phyloP scores from a whole-genome alignment of 306 rosid genomes.

The Herpetospermum pedunculosum region DNA sequence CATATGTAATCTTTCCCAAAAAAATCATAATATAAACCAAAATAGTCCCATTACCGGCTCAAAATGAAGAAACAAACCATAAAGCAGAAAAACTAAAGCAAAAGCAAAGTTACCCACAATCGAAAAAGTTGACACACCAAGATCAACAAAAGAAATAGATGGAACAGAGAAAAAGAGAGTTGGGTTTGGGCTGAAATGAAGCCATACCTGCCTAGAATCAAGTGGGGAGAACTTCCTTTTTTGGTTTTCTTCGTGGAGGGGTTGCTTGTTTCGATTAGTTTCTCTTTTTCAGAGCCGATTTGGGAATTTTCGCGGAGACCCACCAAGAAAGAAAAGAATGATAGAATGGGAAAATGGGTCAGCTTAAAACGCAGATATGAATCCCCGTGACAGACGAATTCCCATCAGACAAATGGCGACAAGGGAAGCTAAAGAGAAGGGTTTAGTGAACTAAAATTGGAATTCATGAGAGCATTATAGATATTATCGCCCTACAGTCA shows the following conservation, averaged over 20 bases:
- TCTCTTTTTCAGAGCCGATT: neutral
- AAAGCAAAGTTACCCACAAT: neutral
- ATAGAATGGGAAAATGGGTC: neutral
- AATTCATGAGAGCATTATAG: neutral
- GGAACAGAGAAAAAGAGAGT: neutral
- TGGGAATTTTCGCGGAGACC: neutral
- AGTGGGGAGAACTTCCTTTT: neutral
- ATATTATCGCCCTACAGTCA: neutral
- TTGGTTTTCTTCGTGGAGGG: neutral
- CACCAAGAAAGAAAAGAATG: neutral
- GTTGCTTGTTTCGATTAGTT: slow-evolving; percentile 4
- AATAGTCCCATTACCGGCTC: neutral
- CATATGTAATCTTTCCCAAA: neutral
- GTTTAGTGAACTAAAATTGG: neutral
- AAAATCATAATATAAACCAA: neutral
- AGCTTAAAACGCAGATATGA: neutral
- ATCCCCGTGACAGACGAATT: neutral
- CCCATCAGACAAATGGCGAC: neutral
- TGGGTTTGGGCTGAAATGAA: neutral
- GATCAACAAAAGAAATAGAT: neutral
- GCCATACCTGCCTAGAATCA: neutral
- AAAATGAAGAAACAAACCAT: neutral
- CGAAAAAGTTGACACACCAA: neutral
- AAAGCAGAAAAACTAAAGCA: slow-evolving; percentile 3
- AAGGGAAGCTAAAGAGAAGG: neutral